Base-by-base conservation (phyloP, 805 yeast species). In the Hanseniaspora hatyaiensis region DNA sequence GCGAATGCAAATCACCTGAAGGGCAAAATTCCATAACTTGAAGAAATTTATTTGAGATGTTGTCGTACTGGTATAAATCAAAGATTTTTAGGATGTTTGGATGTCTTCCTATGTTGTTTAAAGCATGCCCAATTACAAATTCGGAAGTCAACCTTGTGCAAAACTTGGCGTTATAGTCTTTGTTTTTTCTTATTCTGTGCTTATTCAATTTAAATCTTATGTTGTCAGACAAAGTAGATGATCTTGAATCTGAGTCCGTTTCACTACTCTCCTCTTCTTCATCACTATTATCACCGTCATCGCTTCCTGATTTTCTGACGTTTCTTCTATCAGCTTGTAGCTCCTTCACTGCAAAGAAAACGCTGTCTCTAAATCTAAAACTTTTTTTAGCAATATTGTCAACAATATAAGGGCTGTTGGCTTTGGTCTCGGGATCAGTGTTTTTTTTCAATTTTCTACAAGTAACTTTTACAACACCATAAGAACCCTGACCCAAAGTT, bases 21-120 rank as follows among this genome's bases (percentile, higher is more conserved):
- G 94, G 83, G 55, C 95, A 86, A 61, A 78, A 88, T 65, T 89
- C 97, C 95, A 89, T 85, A 41, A 89, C 84, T 65, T 89, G 95
- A 46, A 82, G 76, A 66, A 80, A 80, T 53, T 82, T 72, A 62
- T 86, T 75, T 13, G 40, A 36, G n/a, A 48, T 36, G 57, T 76
- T 64, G 54, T 80, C 67, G 65, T 84, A 80, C 12, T 55, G 49
- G 84, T 88, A 75, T 43, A 88, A 67, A 62, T 88, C 96, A 47
- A 83, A 72, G 2, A 89, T 80, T 55, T 79, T 78, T 37, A 84
- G 77, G 49, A 88, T 76, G 55, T 89, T 84, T 47, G 77, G 76
- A 62, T 80, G 86, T 49, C 53, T 57, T 13, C 53, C 56, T 36
- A 54, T 52, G 22, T 55, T 53, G 48, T 83, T 79, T 54, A 88